Conservation (phyloP, 805 yeast genomes). For the Kurtzmaniella cleridarum region DNA sequence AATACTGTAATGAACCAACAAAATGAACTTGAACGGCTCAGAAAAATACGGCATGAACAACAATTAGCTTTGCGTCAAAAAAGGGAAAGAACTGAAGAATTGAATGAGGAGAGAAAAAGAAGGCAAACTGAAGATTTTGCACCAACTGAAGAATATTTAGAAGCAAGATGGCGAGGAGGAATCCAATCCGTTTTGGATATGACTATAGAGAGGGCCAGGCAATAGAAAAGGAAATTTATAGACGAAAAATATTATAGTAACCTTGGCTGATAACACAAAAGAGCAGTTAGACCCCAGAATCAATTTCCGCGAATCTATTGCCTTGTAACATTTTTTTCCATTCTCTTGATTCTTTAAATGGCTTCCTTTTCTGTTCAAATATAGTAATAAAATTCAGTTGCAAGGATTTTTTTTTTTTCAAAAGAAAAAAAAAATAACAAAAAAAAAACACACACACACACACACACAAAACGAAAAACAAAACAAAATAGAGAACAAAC, state of each 20-base stretch:
- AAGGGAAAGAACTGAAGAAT: slow-evolving; percentile 36
- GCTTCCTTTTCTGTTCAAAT: too few species aligned
- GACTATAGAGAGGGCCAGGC: slow-evolving; percentile 22
- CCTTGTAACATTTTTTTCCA: too few species aligned
- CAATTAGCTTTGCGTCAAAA: slow-evolving; percentile 27
- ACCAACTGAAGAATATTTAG: slow-evolving; percentile 41
- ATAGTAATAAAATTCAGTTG: too few species aligned
- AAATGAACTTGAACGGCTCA: slow-evolving; percentile 23
- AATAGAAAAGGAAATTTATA: slow-evolving; percentile 8
- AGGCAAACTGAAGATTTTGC: slow-evolving; percentile 37
- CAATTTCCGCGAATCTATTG: too few species aligned
- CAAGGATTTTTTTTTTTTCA: too few species aligned
- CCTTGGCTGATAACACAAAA: too few species aligned
- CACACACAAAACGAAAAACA: too few species aligned
- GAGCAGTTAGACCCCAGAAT: too few species aligned
- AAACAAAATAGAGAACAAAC: too few species aligned
- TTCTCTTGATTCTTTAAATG: too few species aligned
- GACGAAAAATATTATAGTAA: background rate
- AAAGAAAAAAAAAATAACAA: too few species aligned
- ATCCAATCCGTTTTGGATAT: slow-evolving; percentile 34
- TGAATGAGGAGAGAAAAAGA: slow-evolving; percentile 36
- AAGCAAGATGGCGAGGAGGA: slow-evolving; percentile 48
- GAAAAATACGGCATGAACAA: slow-evolving; percentile 17
- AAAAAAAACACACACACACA: too few species aligned
- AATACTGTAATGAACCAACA: slow-evolving; percentile 34